Evolutionary conservation across 2,329 filamentous ascomycete genomes (phyloP).

Genomic region (Talaromyces verruculosus): DNA sequence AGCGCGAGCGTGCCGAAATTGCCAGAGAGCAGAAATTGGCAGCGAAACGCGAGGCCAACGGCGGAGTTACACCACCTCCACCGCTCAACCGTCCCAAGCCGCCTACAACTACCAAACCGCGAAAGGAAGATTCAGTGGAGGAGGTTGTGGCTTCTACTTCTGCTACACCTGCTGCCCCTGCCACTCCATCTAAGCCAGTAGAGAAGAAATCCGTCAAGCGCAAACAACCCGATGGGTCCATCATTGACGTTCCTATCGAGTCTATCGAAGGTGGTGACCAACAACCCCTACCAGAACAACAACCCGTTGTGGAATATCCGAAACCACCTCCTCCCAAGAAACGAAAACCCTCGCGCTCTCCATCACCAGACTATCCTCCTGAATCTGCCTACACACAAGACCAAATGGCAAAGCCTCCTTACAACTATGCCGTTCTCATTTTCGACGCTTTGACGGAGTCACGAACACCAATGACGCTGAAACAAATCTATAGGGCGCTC

Average conservation of each 20-base stretch:
- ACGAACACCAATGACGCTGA: conserved; percentile 59
- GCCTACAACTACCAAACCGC: conserved; percentile 21
- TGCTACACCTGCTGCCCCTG: neutral
- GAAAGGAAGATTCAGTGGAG: conserved; percentile 36
- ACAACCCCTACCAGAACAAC: conserved; percentile 36
- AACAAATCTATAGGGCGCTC: conserved; percentile 65
- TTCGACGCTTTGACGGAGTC: conserved; percentile 62
- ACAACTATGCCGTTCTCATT: conserved; percentile 64
- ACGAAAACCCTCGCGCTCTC: conserved; percentile 57
- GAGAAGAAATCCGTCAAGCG: conserved; percentile 52
- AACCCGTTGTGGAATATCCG: conserved; percentile 37
- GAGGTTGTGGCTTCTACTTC: conserved; percentile 25
- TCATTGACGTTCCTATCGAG: conserved; percentile 40
- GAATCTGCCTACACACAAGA: conserved; percentile 62
- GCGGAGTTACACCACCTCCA: conserved; percentile 46
- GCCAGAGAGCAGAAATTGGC: conserved; percentile 55
- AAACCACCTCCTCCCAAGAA: conserved; percentile 50
- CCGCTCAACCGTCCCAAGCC: conserved; percentile 34
- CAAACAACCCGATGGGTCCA: conserved; percentile 45
- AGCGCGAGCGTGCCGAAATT: conserved; percentile 58
- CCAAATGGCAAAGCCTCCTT: conserved; percentile 61
- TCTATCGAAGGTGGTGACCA: conserved; percentile 44
- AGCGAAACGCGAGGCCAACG: conserved; percentile 49
- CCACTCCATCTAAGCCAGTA: conserved; percentile 34
- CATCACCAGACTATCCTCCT: conserved; percentile 61